A percentile compares a stretch with the other conserved stretches of the same genome.
Evolutionary conservation across 1,284 basidiomycete species (phyloP).

Genomic region (Microbotryomycetes sp.): DNA sequence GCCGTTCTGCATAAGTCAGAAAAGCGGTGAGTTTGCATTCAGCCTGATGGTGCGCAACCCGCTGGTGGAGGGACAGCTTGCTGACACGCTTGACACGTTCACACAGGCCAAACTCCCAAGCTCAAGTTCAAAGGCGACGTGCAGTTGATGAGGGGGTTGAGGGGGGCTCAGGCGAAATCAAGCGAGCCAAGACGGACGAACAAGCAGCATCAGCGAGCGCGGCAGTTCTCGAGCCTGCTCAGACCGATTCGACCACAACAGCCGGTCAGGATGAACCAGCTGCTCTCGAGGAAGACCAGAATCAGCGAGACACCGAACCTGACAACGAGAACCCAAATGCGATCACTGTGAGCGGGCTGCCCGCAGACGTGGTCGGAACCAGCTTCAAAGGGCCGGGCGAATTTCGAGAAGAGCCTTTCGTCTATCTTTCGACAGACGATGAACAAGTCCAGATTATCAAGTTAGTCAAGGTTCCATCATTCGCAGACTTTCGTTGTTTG

Average conservation of each 20-base stretch:
- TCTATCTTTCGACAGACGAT: conserved; percentile 64
- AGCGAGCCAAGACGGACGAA: not conserved
- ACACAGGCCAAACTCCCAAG: too few species aligned
- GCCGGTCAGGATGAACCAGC: not conserved
- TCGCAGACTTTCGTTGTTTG: not conserved
- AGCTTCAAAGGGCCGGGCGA: not conserved
- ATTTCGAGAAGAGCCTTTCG: conserved; percentile 89
- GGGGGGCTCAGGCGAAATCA: too few species aligned
- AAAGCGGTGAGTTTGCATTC: conserved; percentile 2
- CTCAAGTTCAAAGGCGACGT: too few species aligned
- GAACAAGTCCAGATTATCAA: conserved; percentile 62
- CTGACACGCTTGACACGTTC: not conserved
- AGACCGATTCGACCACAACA: not conserved
- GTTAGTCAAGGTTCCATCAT: conserved; percentile 47
- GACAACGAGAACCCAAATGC: not conserved
- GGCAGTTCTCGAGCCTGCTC: too few species aligned
- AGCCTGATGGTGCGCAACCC: conserved; percentile 16
- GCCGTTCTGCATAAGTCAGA: conserved; percentile 64
- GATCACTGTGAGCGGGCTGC: conserved; percentile 1
- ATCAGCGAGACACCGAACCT: conserved; percentile 1
- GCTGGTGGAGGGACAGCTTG: not conserved
- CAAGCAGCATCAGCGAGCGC: too few species aligned
- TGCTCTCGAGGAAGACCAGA: not conserved
- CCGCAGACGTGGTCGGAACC: conserved; percentile 8
- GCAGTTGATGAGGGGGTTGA: too few species aligned